Base-by-base conservation (phyloP, 2,329 filamentous ascomycete genomes). In the Epichloe sibirici region DNA sequence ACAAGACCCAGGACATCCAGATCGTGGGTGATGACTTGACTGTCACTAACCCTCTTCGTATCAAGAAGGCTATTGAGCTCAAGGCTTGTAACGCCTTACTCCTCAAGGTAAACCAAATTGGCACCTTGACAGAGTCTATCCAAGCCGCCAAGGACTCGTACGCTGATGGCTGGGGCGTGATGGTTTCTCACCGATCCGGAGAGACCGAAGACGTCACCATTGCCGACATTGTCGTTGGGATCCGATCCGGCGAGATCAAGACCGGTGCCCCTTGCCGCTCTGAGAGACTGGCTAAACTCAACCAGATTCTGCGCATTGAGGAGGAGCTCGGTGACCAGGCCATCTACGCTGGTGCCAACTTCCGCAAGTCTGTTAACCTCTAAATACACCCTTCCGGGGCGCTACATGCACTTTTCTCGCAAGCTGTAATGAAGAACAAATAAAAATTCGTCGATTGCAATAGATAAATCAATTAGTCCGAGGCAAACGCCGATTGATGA, bases 161-260 rank as follows among this genome's bases (percentile, higher is more conserved):
- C 71, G 87, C 86, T 62, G 91, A 88, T 64, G 84, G 82, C 71
- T 98, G 93, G 93, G 91, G 91, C 71, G 90, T 98, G 78, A 97
- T 98, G 93, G 93, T 98, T 60, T 97, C 93, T 61, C 93, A 98
- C 82, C 86, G 93, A 65, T 98, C 93, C 58, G 93, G 93, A 72
- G 93, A 98, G 86, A 98, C 93, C 56, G 93, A 97, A 78, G 93
- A 98, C 77, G 93, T 98, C 65, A 98, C 93, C 74, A 98, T 98
- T 71, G 86, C 93, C 63, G 93, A 98, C 71, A 93, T 98, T 63
- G 90, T 90, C 60, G 93, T 98, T 63, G 93, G 93, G 78, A 88
- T 98, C 69, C 88, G 93, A 65, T 78, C 90, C 65, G 93, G 93
- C 62, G 89, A 98, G 82, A 97, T 98, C 83, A 96, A 96, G 88